Percentiles rank a stretch among this genome's conserved stretches.
phyloP scores from a whole-genome alignment of 2,329 filamentous ascomycete species.

The Xylaria sp. region DNA sequence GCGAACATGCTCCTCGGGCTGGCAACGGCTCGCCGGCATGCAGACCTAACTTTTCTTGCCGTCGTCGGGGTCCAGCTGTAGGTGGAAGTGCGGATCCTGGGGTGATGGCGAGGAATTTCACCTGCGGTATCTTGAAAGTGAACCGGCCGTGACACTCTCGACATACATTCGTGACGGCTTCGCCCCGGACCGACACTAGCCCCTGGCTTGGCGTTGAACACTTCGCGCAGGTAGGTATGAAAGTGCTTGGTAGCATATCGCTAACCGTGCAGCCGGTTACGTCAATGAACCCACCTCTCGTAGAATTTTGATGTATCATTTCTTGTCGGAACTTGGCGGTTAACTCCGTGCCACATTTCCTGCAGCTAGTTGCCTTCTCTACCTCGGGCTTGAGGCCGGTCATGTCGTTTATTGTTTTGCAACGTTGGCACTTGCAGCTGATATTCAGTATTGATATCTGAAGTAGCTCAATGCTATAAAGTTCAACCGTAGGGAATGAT shows the following conservation, averaged over 20 bases:
- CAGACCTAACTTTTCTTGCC: slow-evolving; percentile 65
- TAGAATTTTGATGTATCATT: slow-evolving; percentile 76
- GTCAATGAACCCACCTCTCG: slow-evolving; percentile 82
- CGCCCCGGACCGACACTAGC: slow-evolving; percentile 77
- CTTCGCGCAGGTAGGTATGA: slow-evolving; percentile 79
- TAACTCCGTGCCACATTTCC: slow-evolving; percentile 66
- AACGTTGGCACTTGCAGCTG: slow-evolving; percentile 80
- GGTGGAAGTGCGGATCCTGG: slow-evolving; percentile 58
- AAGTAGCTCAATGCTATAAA: slow-evolving; percentile 80
- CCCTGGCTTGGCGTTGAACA: slow-evolving; percentile 78
- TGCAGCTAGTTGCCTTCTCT: slow-evolving; percentile 64
- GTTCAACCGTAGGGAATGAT: slow-evolving; percentile 80
- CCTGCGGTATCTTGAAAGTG: slow-evolving; percentile 79
- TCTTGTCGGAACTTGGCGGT: slow-evolving; percentile 70
- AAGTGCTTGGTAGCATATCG: slow-evolving; percentile 82
- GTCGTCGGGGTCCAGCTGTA: slow-evolving; percentile 55
- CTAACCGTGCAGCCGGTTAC: slow-evolving; percentile 77
- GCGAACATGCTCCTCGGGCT: slow-evolving; percentile 62
- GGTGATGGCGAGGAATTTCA: slow-evolving; percentile 80
- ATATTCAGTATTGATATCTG: slow-evolving; percentile 74
- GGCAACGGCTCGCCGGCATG: slow-evolving; percentile 67
- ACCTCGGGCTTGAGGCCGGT: slow-evolving; percentile 69
- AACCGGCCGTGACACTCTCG: slow-evolving; percentile 83
- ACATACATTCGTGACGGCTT: slow-evolving; percentile 78
- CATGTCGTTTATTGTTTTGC: slow-evolving; percentile 77